Conservation (phyloP, 805 yeast genomes). For the Saccharomycopsis sp. region DNA sequence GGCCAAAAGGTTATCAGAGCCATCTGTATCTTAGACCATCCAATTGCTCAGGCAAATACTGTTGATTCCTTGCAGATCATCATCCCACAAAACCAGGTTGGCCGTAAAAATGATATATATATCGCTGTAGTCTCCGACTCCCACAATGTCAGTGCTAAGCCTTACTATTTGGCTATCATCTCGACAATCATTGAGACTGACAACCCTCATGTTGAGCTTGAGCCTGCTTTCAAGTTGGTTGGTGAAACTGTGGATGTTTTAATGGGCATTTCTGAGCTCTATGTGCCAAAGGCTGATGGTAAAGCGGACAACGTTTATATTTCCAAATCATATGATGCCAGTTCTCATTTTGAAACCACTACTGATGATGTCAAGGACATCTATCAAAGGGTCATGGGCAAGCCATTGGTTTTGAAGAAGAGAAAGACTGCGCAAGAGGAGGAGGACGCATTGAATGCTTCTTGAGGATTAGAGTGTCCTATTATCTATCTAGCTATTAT, state of each 20-base stretch:
- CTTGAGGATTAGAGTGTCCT: too few species aligned
- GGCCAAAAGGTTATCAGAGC: constrained; percentile 77
- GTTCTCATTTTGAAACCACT: constrained; percentile 92
- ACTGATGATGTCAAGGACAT: constrained; percentile 96
- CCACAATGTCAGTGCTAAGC: constrained; percentile 85
- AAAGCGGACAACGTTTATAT: constrained; percentile 68
- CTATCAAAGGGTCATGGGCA: constrained; percentile 86
- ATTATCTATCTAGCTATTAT: too few species aligned
- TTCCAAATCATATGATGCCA: constrained; percentile 86
- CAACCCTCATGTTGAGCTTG: constrained; percentile 72
- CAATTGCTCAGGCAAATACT: constrained; percentile 73
- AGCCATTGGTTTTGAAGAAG: constrained; percentile 80
- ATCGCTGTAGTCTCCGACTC: constrained; percentile 84
- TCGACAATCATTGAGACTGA: constrained; percentile 94
- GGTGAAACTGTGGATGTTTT: constrained; percentile 71
- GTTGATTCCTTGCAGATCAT: constrained; percentile 89
- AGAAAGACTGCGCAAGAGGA: constrained; percentile 65
- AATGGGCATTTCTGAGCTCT: constrained; percentile 89
- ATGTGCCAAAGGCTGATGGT: constrained; percentile 85
- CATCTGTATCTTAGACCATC: constrained; percentile 84
- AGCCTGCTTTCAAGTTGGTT: constrained; percentile 86
- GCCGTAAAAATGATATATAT: constrained; percentile 89
- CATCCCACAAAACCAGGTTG: constrained; percentile 93
- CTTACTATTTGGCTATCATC: constrained; percentile 85
- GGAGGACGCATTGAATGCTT: constrained; percentile 26